Conservation (phyloP, 305 asterid species). For the Salvia sclarea region DNA sequence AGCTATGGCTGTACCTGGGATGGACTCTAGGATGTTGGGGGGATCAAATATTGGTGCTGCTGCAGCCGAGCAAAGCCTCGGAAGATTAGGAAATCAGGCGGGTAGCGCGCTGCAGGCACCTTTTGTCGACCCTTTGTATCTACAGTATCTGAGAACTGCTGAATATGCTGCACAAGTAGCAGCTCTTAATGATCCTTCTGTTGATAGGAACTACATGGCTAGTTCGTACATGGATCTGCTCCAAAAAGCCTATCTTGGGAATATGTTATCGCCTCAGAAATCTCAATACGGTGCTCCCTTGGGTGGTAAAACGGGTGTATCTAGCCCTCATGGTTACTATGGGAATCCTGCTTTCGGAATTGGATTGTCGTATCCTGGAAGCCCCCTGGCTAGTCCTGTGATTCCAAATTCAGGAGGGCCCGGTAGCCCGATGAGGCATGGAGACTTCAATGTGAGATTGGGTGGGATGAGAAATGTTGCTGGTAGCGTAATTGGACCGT, state of each 20-base stretch:
- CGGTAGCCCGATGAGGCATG: constrained; percentile 90
- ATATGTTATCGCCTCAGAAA: constrained; percentile 70
- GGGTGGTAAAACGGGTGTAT: constrained; percentile 51
- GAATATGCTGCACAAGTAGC: constrained; percentile 89
- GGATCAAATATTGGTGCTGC: constrained; percentile 65
- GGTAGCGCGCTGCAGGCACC: constrained; percentile 58
- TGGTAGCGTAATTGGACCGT: constrained; percentile 76
- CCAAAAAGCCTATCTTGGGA: constrained; percentile 86
- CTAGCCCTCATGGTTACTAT: constrained; percentile 87
- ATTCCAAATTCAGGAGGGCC: constrained; percentile 67
- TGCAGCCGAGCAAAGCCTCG: constrained; percentile 56
- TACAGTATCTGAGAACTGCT: constrained; percentile 79
- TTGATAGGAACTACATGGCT: constrained; percentile 69
- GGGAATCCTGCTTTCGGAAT: constrained; percentile 76
- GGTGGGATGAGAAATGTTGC: constrained; percentile 75
- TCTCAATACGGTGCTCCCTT: constrained; percentile 68
- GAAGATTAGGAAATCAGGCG: constrained; percentile 68
- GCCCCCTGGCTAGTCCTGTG: constrained; percentile 70
- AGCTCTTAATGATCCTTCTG: constrained; percentile 71
- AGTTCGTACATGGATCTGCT: constrained; percentile 76
- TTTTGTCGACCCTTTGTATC: constrained; percentile 71
- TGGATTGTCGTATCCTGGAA: constrained; percentile 88
- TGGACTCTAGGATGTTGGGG: constrained; percentile 74
- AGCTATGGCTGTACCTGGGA: constrained; percentile 79
- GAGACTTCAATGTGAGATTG: constrained; percentile 67